A percentile compares a stretch with the other conserved stretches of the same genome.
These are phyloP conservation scores for Peniophora sp. DNA, from an alignment of 1,284 basidiomycete species.

Conservation along the genomic window DNA sequence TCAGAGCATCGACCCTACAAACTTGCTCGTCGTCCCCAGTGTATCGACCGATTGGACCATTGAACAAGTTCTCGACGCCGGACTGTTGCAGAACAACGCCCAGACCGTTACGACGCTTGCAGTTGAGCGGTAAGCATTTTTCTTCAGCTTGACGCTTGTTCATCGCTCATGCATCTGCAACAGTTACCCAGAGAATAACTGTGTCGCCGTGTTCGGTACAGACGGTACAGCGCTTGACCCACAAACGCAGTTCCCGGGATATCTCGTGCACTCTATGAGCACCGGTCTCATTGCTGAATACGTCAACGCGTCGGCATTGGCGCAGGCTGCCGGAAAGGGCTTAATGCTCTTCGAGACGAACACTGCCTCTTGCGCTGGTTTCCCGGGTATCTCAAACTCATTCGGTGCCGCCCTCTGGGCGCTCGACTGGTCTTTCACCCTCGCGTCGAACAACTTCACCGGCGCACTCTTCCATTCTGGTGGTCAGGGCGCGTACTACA, in stretches of 20 bases:
- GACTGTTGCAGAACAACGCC: conserved; percentile 41
- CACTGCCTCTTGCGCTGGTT: conserved; percentile 51
- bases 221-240: conserved; percentile 33
- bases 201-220: conserved; percentile 38
- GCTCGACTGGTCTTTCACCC: conserved; percentile 52
- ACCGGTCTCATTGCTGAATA: conserved; percentile 40
- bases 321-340: conserved; percentile 39
- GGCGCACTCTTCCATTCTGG: conserved; percentile 31
- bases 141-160: neutral
- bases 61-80: conserved; percentile 48
- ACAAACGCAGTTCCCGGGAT: conserved; percentile 46
- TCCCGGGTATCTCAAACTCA: conserved; percentile 42
- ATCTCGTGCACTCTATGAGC: conserved; percentile 49
- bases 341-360: conserved; percentile 52
- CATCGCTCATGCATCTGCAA: neutral
- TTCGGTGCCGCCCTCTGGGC: conserved; percentile 44
- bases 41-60: conserved; percentile 46
- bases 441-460: conserved; percentile 30
- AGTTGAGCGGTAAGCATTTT: conserved; percentile 42
- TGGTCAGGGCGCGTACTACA: conserved; percentile 25
- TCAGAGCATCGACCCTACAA: conserved; percentile 33
- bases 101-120: conserved; percentile 39
- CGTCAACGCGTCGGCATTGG: conserved; percentile 36
- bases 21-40: conserved; percentile 53
- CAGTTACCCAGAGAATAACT: conserved; percentile 39